A percentile compares a stretch with the other conserved stretches of the same genome.
Evolutionary conservation across 139 green algal genomes (phyloP).

Genomic region (Monoraphidium neglectum): DNA sequence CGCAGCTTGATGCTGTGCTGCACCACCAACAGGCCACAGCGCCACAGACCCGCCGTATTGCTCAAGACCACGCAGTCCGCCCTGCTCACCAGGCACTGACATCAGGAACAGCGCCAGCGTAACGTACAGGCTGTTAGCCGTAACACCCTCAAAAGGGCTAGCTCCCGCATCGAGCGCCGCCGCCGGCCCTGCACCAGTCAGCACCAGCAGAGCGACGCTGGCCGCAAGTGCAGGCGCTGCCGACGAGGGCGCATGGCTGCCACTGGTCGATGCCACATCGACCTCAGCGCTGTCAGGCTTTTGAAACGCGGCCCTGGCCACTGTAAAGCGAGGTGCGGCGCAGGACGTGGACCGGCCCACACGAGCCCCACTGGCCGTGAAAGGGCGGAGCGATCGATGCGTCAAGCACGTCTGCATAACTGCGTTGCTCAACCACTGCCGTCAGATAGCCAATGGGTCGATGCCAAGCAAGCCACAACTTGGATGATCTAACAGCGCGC

Average conservation of each 20-base stretch:
- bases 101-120: slow-evolving; percentile 86
- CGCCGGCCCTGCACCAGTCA: slow-evolving; percentile 10
- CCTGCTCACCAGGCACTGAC: slow-evolving; percentile 58
- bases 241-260: neutral
- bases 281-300: neutral
- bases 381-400: too few species aligned
- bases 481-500: too few species aligned
- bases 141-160: slow-evolving; percentile 42
- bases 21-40: too few species aligned
- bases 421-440: too few species aligned
- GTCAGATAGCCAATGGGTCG: too few species aligned
- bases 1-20: too few species aligned
- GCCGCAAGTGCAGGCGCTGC: neutral
- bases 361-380: neutral
- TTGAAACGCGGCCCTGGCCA: neutral
- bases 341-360: neutral
- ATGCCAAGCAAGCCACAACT: too few species aligned
- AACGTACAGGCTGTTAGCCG: slow-evolving; percentile 77
- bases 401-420: too few species aligned
- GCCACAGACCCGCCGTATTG: too few species aligned
- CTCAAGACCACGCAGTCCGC: too few species aligned
- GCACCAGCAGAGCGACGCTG: slow-evolving; percentile 15
- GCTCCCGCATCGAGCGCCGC: neutral
- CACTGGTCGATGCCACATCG: neutral
- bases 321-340: neutral